Evolutionary conservation across 2,329 filamentous ascomycete species (phyloP), one percentile per base, ranked within the genome.

Genomic region (Alternaria ethzedia): DNA sequence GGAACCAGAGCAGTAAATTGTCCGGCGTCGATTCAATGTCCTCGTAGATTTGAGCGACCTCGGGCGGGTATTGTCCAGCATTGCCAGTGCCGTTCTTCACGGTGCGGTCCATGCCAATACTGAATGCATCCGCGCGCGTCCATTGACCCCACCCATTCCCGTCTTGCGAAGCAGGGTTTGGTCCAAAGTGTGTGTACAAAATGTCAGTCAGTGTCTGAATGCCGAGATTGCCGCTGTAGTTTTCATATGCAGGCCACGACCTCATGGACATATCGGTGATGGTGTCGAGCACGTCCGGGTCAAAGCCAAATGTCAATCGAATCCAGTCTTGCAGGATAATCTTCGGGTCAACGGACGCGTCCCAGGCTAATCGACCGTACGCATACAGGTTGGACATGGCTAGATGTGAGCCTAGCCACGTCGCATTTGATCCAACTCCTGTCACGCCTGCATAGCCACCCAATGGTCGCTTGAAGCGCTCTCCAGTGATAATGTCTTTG

Each of bases 91-190:
- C 90, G 57, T 90, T 92, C 63, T 79, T 82, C 0, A 90, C 86
- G 0, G 90, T 92, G 11, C 90, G 85, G 69, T 92, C 90, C 90
- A 92, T 92, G 1, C 90, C 90, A 58, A 92, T 87, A 5, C 82
- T 82, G 20, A 80, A 68, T 0, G 75, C 73, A 64, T 91, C 87
- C 0, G 90, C 90, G 5, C 90, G 86, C 0, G 90, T 91, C 89
- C 90, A 92, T 73, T 91, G 89, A 10, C 90, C 90, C 88, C 88
- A 92, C 3, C 86, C 85, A 68, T 91, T 92, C 69, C 83, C 83
- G 66, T 92, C 90, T 71, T 90, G 87, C 0, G 87, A 88, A 9
- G 85, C 86, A 2, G 90, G 89, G 61, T 89, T 90, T 0, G 90
- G 89, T 0, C 90, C 90, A 71, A 87, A 90, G 78, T 92, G 89